Evolutionary conservation across 768 basidiomycete species (phyloP).

Genomic region (Cystobasidium tubakii): DNA sequence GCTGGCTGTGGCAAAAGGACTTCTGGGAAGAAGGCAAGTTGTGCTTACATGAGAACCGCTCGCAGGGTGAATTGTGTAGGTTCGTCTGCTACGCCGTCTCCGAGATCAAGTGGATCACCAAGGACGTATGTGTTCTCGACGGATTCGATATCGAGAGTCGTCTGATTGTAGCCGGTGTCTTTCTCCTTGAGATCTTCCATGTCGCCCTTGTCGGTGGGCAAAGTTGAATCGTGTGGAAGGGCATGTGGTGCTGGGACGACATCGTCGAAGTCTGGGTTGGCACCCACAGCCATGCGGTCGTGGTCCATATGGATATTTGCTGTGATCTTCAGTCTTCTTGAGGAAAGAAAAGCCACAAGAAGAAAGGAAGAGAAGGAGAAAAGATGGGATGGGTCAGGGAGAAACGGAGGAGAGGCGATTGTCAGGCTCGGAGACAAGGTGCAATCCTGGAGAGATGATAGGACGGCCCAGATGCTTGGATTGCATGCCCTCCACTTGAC

Average conservation of each 20-base stretch:
- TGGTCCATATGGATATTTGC: background rate
- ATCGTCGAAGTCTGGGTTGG: constrained; percentile 37
- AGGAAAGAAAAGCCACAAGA: background rate
- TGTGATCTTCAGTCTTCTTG: background rate
- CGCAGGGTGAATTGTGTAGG: constrained; percentile 31
- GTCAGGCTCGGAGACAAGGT: background rate
- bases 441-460: background rate
- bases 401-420: background rate
- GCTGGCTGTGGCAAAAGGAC: constrained; percentile 1
- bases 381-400: background rate
- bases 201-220: constrained; percentile 5
- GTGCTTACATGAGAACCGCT: constrained; percentile 26
- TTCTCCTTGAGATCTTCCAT: constrained; percentile 25
- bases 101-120: constrained; percentile 27
- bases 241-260: constrained; percentile 6
- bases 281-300: background rate
- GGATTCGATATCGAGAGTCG: constrained; percentile 24
- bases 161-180: constrained; percentile 21
- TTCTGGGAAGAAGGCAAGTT: background rate
- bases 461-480: background rate
- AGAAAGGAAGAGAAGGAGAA: background rate
- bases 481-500: background rate
- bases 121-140: constrained; percentile 21
- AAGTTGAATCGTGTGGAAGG: background rate
- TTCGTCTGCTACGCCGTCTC: constrained; percentile 9